Conservation (phyloP, 352 stramenopile species). For the Phytophthora chlamydospora region DNA sequence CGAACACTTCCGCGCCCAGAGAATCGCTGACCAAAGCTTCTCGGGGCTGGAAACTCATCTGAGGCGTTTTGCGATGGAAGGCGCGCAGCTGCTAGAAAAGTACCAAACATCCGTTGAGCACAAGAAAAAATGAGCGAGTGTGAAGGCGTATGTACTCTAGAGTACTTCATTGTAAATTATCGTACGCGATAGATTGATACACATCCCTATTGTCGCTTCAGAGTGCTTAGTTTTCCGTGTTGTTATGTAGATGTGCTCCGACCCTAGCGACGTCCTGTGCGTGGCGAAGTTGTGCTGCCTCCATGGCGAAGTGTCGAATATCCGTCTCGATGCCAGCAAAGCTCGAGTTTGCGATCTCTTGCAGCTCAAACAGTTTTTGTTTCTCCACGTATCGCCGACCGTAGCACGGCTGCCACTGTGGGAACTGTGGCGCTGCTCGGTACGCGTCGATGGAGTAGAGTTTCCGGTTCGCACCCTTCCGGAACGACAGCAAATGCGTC, state of each 20-base stretch:
- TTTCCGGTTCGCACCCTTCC: conserved; percentile 34
- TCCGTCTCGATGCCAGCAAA: conserved; percentile 25
- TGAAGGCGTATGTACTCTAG: conserved; percentile 13
- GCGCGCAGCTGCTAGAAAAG: conserved; percentile 25
- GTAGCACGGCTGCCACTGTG: conserved; percentile 62
- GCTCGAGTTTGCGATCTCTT: conserved; percentile 21
- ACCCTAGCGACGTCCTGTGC: conserved; percentile 17
- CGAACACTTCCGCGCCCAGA: conserved; percentile 40
- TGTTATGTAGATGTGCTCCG: conserved; percentile 8
- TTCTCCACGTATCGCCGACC: conserved; percentile 33
- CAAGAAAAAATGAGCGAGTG: conserved; percentile 9
- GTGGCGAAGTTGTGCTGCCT: conserved; percentile 17
- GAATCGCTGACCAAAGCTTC: conserved; percentile 38
- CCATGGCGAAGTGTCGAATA: conserved; percentile 29
- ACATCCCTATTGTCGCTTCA: background rate
- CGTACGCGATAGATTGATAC: conserved; percentile 4
- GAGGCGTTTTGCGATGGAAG: conserved; percentile 39
- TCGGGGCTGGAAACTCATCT: conserved; percentile 37
- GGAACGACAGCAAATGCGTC: conserved; percentile 71
- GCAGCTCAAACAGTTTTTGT: conserved; percentile 20
- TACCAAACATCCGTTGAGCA: conserved; percentile 3
- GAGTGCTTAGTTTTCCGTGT: conserved; percentile 7
- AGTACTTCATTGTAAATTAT: conserved; percentile 21
- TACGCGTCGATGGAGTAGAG: conserved; percentile 65
- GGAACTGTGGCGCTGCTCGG: conserved; percentile 39